These are phyloP conservation scores for Globisporangium paroecandrum DNA, from an alignment of 352 stramenopile species.

Conservation along the genomic window DNA sequence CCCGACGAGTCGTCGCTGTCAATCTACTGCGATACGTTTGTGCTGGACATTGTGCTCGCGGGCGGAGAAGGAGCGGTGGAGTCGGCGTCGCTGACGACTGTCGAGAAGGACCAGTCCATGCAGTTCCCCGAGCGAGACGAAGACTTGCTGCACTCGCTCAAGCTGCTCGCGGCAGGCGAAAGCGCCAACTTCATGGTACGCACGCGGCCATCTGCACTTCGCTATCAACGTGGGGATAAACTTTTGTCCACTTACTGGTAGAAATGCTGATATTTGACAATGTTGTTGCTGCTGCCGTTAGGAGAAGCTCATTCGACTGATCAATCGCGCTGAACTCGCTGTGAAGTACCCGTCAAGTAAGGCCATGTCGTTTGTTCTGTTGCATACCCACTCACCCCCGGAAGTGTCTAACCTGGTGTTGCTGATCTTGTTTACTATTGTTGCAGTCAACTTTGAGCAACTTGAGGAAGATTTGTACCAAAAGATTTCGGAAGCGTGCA, in stretches of 20 bases:
- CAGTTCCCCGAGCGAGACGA: constrained; percentile 84
- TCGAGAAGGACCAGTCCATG: constrained; percentile 83
- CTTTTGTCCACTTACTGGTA: neutral
- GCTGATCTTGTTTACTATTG: neutral
- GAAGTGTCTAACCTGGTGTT: neutral
- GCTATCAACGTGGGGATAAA: neutral
- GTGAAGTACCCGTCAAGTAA: constrained; percentile 70
- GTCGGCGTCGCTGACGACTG: constrained; percentile 77
- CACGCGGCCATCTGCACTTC: neutral
- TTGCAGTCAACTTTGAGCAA: constrained; percentile 79
- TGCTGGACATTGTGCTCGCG: constrained; percentile 78
- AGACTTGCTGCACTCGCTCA: constrained; percentile 64
- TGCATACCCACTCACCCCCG: neutral
- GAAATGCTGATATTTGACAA: neutral
- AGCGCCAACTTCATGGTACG: constrained; percentile 72
- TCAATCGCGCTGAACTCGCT: constrained; percentile 81
- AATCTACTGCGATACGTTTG: constrained; percentile 87
- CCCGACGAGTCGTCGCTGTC: constrained; percentile 82
- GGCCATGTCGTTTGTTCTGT: neutral
- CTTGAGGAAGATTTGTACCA: constrained; percentile 75
- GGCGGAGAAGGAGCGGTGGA: constrained; percentile 69
- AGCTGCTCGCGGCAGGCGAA: constrained; percentile 65
- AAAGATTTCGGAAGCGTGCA: constrained; percentile 63
- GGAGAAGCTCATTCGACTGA: constrained; percentile 80
- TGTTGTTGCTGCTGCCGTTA: constrained; percentile 14